phyloP scores from a whole-genome alignment of 2,329 filamentous ascomycete species.

The Fusarium pseudocircinatum region DNA sequence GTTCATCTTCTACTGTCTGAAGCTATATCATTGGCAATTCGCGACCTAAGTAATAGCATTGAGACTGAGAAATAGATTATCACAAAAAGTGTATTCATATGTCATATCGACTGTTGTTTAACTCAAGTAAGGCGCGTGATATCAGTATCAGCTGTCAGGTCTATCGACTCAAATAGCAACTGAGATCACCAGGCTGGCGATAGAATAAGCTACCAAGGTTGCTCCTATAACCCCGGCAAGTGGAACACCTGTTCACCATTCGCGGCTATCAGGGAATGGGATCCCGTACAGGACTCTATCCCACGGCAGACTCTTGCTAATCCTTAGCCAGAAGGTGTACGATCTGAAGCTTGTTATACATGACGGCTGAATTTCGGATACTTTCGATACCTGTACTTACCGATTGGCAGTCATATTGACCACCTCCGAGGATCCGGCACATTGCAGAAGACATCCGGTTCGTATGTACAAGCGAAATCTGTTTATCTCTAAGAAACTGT shows the following conservation, averaged over 20 bases:
- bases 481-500: fast-evolving
- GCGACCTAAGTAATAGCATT: fast-evolving
- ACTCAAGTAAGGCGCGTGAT: too few species aligned
- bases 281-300: fast-evolving
- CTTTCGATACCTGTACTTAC: neutral
- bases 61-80: neutral
- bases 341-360: neutral
- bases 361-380: neutral
- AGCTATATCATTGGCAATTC: too few species aligned
- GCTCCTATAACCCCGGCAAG: fast-evolving
- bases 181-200: fast-evolving
- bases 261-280: fast-evolving
- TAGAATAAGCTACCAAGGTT: neutral
- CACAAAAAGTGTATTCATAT: neutral
- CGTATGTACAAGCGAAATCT: fast-evolving
- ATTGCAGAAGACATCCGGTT: fast-evolving
- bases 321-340: neutral
- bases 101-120: too few species aligned
- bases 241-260: fast-evolving
- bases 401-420: fast-evolving
- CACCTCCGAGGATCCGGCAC: fast-evolving
- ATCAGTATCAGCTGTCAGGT: too few species aligned
- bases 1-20: neutral
- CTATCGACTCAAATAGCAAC: too few species aligned
- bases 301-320: fast-evolving